Conservation (phyloP, 768 basidiomycete species). For the Russula abietina region DNA sequence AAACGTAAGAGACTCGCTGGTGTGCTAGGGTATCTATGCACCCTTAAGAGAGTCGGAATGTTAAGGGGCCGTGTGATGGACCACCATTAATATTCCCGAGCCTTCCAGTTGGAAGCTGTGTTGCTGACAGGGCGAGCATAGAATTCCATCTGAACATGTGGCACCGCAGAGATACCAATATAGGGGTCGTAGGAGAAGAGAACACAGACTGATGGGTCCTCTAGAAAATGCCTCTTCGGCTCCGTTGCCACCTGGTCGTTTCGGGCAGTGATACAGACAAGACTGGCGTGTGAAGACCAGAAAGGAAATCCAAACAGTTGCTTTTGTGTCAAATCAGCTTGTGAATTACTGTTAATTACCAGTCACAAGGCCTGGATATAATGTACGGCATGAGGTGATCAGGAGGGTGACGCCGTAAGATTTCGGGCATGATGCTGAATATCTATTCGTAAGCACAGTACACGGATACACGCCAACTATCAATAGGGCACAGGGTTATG, state of each 20-base stretch:
- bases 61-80: slow-evolving; percentile 17
- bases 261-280: background rate
- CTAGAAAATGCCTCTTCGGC: background rate
- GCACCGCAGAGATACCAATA: background rate
- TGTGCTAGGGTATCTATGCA: slow-evolving; percentile 12
- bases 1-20: slow-evolving; percentile 27
- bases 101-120: too few relatives aligned
- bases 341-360: background rate
- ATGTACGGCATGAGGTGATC: background rate
- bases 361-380: background rate
- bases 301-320: background rate
- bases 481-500: background rate
- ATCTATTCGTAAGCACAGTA: background rate
- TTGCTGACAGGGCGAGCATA: too few relatives aligned
- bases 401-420: background rate
- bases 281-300: background rate
- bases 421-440: background rate
- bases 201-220: background rate
- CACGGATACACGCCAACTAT: background rate
- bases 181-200: background rate
- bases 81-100: too few relatives aligned
- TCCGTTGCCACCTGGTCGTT: background rate
- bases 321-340: background rate
- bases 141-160: slow-evolving; percentile 25
- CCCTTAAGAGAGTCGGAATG: slow-evolving; percentile 8